phyloP scores from a whole-genome alignment of 805 yeast species.

The Wickerhamomyces ciferrii region DNA sequence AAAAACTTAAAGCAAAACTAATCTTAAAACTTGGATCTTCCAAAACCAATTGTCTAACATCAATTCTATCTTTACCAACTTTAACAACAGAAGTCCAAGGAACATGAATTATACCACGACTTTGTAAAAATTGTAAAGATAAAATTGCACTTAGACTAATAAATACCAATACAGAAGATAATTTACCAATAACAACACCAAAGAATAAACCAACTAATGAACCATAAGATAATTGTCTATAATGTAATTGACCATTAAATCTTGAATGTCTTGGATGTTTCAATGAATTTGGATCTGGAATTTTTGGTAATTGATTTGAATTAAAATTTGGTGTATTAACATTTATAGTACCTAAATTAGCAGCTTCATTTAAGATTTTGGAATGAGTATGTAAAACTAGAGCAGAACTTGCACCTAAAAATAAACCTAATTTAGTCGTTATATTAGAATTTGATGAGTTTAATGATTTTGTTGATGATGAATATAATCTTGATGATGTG shows the following conservation, averaged over 20 bases:
- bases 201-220: constrained; percentile 51
- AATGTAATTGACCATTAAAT: constrained; percentile 43
- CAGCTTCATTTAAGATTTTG: constrained; percentile 21
- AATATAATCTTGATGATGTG: constrained; percentile 1
- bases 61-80: constrained; percentile 34
- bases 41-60: constrained; percentile 45
- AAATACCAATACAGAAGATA: constrained; percentile 48
- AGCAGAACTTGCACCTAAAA: constrained; percentile 19
- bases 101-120: constrained; percentile 46
- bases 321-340: constrained; percentile 3
- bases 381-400: constrained; percentile 14
- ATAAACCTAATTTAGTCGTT: constrained; percentile 12
- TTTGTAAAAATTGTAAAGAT: constrained; percentile 39
- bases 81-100: constrained; percentile 31
- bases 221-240: constrained; percentile 56
- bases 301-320: neutral
- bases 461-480: neutral
- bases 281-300: constrained; percentile 2
- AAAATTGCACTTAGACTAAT: constrained; percentile 40
- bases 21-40: constrained; percentile 58
- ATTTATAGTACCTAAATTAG: constrained; percentile 17
- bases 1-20: constrained; percentile 47
- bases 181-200: constrained; percentile 55
- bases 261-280: constrained; percentile 13
- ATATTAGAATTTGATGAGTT: neutral